Base-by-base conservation (phyloP, 345 rosid species). In the Orychophragmus violaceus region DNA sequence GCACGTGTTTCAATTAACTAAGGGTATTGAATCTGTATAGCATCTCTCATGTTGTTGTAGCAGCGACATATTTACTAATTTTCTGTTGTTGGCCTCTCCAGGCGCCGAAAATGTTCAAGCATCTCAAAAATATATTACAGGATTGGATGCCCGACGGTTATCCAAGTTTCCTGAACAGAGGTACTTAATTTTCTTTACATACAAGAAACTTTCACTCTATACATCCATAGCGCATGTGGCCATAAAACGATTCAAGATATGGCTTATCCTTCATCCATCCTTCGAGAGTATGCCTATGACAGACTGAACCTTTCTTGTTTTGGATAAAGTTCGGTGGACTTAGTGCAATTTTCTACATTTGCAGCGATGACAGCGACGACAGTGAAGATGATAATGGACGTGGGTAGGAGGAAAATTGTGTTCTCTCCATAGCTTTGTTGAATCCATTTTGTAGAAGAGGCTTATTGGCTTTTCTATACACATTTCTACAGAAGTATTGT, bases 111-210 rank as follows among this genome's bases (percentile, higher is more conserved):
- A 80, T 74, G 82, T 94, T 77, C 95, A 85, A 75, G 82, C 85
- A 23, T 88, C 96, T 32, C 96, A 94, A 71, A 94, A 87, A 72
- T 94, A 80, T 51, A 94, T 94, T n/a, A 87, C 97, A 12, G 96
- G 99, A 66, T 77, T 94, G 80, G 99, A 94, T 78, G 97, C 99
- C 16, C 87, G 97, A 68, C 81, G 96, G 46, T 81, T 94, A 50
- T 68, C 99, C 16, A 94, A 94, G 74, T 76, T 76, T 29, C 78
- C 86, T 21, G 96, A 94, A 33, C 74, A 80, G 16, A 90, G 99
- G 99, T 89, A 77, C 59, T 24, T 23, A 5, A 19, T 36, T 22
- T 35, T 48, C 32, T 18, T 61, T 11, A 8, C 59, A 18, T 44
- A 2, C 5, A 0, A 18, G n/a, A 28, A 37, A 11, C 59, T 65